phyloP scores from a whole-genome alignment of 108 stramenopile species.

The Cyclotella atomus region DNA sequence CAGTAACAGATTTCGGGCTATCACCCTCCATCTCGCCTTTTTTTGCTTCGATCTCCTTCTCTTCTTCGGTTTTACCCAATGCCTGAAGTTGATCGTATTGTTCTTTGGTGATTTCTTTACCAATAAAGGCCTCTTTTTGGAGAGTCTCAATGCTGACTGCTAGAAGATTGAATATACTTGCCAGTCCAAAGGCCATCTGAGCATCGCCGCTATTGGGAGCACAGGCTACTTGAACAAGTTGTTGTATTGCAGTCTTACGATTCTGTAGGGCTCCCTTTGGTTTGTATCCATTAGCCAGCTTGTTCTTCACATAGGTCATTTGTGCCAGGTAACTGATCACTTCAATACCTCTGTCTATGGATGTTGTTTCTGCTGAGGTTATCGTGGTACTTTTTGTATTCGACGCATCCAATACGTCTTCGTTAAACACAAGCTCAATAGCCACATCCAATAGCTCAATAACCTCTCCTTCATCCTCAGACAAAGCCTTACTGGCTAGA shows the following conservation, averaged over 20 bases:
- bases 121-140: conserved; percentile 85
- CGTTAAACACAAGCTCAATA: conserved; percentile 75
- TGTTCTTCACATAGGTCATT: conserved; percentile 91
- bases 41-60: conserved; percentile 69
- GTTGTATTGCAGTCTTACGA: conserved; percentile 62
- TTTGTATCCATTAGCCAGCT: conserved; percentile 86
- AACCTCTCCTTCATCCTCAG: conserved; percentile 72
- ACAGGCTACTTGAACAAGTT: conserved; percentile 77
- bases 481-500: conserved; percentile 65
- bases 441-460: conserved; percentile 79
- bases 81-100: conserved; percentile 95
- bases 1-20: conserved; percentile 56
- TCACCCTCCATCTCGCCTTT: conserved; percentile 69
- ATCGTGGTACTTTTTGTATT: conserved; percentile 1
- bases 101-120: conserved; percentile 94
- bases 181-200: conserved; percentile 85
- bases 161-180: conserved; percentile 82
- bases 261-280: conserved; percentile 26
- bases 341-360: conserved; percentile 92
- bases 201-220: conserved; percentile 62
- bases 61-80: conserved; percentile 85
- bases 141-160: conserved; percentile 88
- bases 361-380: conserved; percentile 44
- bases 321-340: conserved; percentile 86
- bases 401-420: conserved; percentile 32